phyloP scores from a whole-genome alignment of 164 flowering plant species.

The Vitis amurensis region DNA sequence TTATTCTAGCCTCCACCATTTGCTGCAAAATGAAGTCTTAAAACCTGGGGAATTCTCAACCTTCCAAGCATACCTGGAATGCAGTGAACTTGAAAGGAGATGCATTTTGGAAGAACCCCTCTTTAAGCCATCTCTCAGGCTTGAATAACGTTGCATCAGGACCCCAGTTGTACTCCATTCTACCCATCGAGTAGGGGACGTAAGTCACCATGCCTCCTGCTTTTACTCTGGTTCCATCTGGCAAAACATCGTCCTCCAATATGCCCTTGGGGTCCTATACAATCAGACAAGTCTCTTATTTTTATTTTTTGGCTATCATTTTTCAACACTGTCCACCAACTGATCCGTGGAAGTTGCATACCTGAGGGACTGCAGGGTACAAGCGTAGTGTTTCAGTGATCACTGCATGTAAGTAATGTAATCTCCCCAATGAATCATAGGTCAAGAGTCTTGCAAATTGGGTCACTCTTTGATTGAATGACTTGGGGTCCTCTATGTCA shows the following conservation, averaged over 20 bases:
- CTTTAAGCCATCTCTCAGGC: slow-evolving; percentile 92
- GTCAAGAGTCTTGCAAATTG: slow-evolving; percentile 64
- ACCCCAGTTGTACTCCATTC: slow-evolving; percentile 97
- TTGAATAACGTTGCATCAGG: slow-evolving; percentile 72
- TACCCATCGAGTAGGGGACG: slow-evolving; percentile 92
- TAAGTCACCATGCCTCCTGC: slow-evolving; percentile 97
- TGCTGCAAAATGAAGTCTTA: background rate
- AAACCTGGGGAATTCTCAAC: background rate
- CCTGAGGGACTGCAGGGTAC: slow-evolving; percentile 98
- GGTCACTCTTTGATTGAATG: slow-evolving; percentile 48
- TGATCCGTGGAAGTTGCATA: slow-evolving; percentile 11
- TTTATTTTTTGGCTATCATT: background rate
- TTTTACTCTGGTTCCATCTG: slow-evolving; percentile 83
- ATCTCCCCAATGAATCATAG: slow-evolving; percentile 70
- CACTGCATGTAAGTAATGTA: slow-evolving; percentile 78
- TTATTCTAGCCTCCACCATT: no score
- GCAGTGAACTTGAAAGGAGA: slow-evolving; percentile 97
- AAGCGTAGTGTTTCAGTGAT: slow-evolving; percentile 89
- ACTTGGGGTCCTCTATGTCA: slow-evolving; percentile 34
- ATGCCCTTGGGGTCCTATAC: slow-evolving; percentile 87
- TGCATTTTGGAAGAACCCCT: slow-evolving; percentile 69
- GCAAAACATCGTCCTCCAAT: slow-evolving; percentile 79
- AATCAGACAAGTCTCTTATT: background rate
- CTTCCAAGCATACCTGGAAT: slow-evolving; percentile 55
- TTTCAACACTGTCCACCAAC: background rate